Base-by-base conservation (phyloP, 2,329 filamentous ascomycete genomes). In the Pseudocercospora crystallina region DNA sequence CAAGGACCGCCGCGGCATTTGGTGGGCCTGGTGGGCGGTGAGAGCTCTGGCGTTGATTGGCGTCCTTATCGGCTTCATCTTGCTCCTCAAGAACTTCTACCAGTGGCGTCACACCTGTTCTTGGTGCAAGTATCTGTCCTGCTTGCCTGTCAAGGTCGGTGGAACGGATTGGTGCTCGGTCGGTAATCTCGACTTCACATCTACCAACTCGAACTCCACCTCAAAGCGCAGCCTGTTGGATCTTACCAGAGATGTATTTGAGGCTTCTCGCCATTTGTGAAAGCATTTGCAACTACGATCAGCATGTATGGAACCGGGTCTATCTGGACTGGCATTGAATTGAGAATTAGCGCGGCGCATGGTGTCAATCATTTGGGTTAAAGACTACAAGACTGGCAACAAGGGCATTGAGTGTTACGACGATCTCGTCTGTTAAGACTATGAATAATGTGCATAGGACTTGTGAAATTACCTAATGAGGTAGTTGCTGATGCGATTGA, bases 21-120 rank as follows among this genome's bases (percentile, higher is more conserved):
- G 94, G 94, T 99, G 94, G 94, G 87, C 76, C 5, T 99, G 94
- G 94, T 97, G 92, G 92, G 71, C 96, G 15, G 79, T 97, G 26
- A 82, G 94, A 13, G 88, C 81, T 1, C 89, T 80, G 0, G 85
- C 87, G 17, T 74, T 99, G 44, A 80, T 96, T 7, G 80, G 84
- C n/a, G 87, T 91, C 31, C 77, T 96, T 32, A 80, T 95, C 35
- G 86, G 86, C 1, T 96, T 97, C 68, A 87, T 96, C 54, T 74
- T 96, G 38, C 76, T 99, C 46, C 71, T 97, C 53, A 84, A 90
- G 67, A 94, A 96, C 73, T 99, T 99, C 69, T 97, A 97, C 73
- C 81, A 81, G 57, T 85, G 86, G 69, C 80, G 81, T 52, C 83
- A 83, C 42, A 84, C 80, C 29, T 99, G 94, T 70, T 77, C 73